Base-by-base conservation (phyloP, 805 yeast species). In the Lipomyces sp. region DNA sequence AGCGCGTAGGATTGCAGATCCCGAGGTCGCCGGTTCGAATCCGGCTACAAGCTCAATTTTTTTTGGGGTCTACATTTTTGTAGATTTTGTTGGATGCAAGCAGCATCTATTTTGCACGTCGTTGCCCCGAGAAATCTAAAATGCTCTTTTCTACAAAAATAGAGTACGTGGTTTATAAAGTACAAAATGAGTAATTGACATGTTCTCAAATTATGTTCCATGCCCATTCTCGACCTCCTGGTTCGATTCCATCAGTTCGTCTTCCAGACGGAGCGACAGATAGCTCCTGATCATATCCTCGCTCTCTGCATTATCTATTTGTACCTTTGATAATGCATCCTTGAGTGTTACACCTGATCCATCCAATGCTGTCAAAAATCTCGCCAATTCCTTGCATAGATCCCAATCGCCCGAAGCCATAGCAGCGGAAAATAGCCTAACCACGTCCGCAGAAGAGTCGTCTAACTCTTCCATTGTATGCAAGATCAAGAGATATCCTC, bases 401-500 rank as follows among this genome's bases (percentile, higher is more conserved):
- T 64, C 67, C 61, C 65, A 65, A 44, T 69, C 65, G 13, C 63
- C 63, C 21, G 58, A 58, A 18, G 60, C 65, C 39, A 62, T 61
- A 16, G 73, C 74, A 28, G 65, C 64, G 11, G 62, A 54, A 53
- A 70, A 65, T 39, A 71, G 60, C 14, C 57, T 55, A 11, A 57
- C 51, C 26, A 68, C 66, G 21, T 64, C 64, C 4, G 62, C 54
- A 10, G 62, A 51, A 16, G 62, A 58, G 26, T 61, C 60, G 32
- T 63, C 58, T 10, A 57, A 51, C 24, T 56, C 57, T 38, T 67
- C 67, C 49, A 63, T 53, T 11, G 61, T 65, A 38, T 73, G 74
- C 37, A 72, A 64, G 8, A 72, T 71, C 26, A 72, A 58, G 23
- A 72, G 58, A 42, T 65, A 71, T 37, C 72, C 75, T 16, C 67